Evolutionary conservation across 768 basidiomycete genomes (phyloP).

Genomic region (Mycena galericulata): DNA sequence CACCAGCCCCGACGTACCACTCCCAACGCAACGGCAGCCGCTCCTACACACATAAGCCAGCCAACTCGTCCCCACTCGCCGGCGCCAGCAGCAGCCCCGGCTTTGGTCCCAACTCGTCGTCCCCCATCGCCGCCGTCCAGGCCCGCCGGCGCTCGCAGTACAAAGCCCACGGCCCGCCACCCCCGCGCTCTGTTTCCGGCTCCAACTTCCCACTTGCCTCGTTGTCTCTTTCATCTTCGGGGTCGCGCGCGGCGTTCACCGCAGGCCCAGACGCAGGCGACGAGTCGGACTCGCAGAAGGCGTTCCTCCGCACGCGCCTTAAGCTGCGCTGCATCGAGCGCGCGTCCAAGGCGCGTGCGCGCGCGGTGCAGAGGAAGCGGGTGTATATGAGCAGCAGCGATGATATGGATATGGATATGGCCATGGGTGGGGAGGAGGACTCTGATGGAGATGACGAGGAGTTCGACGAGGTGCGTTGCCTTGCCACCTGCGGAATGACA

Average conservation of each 20-base stretch:
- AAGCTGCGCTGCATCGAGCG: constrained; percentile 72
- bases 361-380: constrained; percentile 52
- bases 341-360: constrained; percentile 66
- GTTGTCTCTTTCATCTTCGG: too few species aligned
- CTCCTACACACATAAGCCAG: constrained; percentile 12
- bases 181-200: constrained; percentile 27
- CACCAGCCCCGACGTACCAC: constrained; percentile 4
- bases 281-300: constrained; percentile 64
- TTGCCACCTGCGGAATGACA: neutral
- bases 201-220: too few species aligned
- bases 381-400: constrained; percentile 61
- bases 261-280: constrained; percentile 41
- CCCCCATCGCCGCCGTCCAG: constrained; percentile 58
- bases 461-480: constrained; percentile 21
- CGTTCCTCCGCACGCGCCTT: constrained; percentile 70
- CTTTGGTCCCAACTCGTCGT: too few species aligned
- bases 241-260: constrained; percentile 27
- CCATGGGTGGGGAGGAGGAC: constrained; percentile 70
- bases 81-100: constrained; percentile 24
- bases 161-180: constrained; percentile 53
- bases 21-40: neutral
- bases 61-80: constrained; percentile 31
- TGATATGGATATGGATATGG: constrained; percentile 57
- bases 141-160: constrained; percentile 69
- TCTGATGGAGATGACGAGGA: constrained; percentile 51